phyloP scores from a whole-genome alignment of 305 asterid genomes.

The Euphrasia arctica region DNA sequence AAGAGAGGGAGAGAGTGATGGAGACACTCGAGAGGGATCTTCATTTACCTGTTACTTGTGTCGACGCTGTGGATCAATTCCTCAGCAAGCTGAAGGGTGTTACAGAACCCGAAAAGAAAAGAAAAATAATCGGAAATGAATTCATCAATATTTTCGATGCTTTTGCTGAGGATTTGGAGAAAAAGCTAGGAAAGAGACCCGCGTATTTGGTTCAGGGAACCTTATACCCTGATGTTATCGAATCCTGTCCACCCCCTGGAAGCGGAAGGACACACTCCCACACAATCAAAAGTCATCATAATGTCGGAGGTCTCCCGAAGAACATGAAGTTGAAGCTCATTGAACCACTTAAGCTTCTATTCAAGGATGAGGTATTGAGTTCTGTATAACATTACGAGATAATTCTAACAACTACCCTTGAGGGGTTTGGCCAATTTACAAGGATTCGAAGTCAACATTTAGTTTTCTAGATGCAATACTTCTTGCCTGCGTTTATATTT shows the following conservation, averaged over 20 bases:
- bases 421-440: neutral
- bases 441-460: neutral
- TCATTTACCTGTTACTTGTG: conserved; percentile 85
- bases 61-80: conserved; percentile 83
- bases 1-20: conserved; percentile 88
- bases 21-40: conserved; percentile 82
- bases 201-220: conserved; percentile 93
- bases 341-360: conserved; percentile 90
- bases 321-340: conserved; percentile 96
- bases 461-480: neutral
- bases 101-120: conserved; percentile 88
- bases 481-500: neutral
- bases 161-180: conserved; percentile 68
- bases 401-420: neutral
- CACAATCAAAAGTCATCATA: conserved; percentile 96
- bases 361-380: conserved; percentile 86
- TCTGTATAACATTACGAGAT: neutral
- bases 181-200: conserved; percentile 65
- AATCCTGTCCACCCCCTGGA: conserved; percentile 99
- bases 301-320: conserved; percentile 97
- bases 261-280: conserved; percentile 95
- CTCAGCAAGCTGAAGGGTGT: conserved; percentile 91
- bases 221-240: conserved; percentile 93
- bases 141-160: conserved; percentile 80
- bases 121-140: conserved; percentile 87